phyloP scores from a whole-genome alignment of 2,329 filamentous ascomycete species.

The Alternaria sp. region DNA sequence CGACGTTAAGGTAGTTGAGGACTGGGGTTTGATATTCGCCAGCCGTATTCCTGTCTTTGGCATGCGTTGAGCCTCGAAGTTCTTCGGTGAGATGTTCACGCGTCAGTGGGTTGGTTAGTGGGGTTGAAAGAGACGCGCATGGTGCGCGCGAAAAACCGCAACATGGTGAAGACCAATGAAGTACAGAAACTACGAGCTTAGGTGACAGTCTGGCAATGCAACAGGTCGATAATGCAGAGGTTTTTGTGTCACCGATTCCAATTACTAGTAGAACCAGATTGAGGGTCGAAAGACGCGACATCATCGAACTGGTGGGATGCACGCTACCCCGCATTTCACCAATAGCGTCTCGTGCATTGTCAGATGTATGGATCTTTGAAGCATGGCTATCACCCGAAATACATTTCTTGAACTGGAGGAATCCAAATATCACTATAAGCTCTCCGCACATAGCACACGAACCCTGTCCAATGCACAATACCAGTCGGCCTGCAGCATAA shows the following conservation, averaged over 20 bases:
- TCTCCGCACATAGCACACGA: neutral
- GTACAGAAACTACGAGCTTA: neutral
- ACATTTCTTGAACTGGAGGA: neutral
- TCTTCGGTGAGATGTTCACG: neutral
- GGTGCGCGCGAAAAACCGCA: neutral
- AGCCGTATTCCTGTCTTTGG: neutral
- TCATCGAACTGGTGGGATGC: constrained; percentile 7
- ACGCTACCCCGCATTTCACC: constrained; percentile 22
- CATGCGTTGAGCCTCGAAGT: neutral
- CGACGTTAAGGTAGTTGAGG: too few species aligned
- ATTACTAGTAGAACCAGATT: neutral
- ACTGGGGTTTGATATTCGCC: too few species aligned
- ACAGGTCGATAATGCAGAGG: neutral
- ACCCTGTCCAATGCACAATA: too few species aligned
- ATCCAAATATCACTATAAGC: neutral
- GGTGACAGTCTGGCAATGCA: neutral
- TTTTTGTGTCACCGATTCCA: neutral
- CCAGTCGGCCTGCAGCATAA: neutral
- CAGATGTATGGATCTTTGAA: neutral
- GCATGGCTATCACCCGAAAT: neutral
- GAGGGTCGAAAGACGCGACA: neutral
- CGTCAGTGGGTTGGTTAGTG: neutral
- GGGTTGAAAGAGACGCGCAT: neutral
- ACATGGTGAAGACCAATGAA: neutral
- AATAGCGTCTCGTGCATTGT: constrained; percentile 4